Percentiles rank a stretch among this genome's conserved stretches.
Evolutionary conservation across 371 early-diverging fungal genomes (phyloP).

Genomic region (Saksenaea vasiformis): DNA sequence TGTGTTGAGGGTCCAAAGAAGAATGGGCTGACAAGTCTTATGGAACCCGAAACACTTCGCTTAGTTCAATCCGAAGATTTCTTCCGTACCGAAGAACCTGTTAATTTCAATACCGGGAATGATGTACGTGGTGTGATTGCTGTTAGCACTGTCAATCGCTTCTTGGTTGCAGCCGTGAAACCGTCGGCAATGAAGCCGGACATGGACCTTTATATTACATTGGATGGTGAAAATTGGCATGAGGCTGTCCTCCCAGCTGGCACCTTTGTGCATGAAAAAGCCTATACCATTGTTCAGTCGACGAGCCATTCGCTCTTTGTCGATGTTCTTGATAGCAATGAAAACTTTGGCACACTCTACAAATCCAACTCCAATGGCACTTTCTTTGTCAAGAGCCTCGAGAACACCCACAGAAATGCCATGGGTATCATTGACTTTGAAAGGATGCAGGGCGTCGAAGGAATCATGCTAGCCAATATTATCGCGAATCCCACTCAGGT

Average conservation of each 20-base stretch:
- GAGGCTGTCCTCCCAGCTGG: conserved; percentile 64
- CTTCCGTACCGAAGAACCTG: conserved; percentile 55
- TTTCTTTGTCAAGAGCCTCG: conserved; percentile 76
- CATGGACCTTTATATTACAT: conserved; percentile 60
- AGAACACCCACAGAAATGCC: conserved; percentile 76
- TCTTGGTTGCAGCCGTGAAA: conserved; percentile 70
- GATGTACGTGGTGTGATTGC: conserved; percentile 61
- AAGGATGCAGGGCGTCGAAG: conserved; percentile 80
- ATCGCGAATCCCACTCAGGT: conserved; percentile 73
- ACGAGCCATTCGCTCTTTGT: conserved; percentile 63
- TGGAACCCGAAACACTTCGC: conserved; percentile 44
- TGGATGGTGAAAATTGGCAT: conserved; percentile 67
- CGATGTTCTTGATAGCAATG: conserved; percentile 54
- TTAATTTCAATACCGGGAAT: conserved; percentile 51
- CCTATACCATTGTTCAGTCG: conserved; percentile 82
- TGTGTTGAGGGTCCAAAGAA: conserved; percentile 64
- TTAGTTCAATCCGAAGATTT: conserved; percentile 67
- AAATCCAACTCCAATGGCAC: conserved; percentile 90
- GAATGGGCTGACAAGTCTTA: conserved; percentile 35
- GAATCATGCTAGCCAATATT: conserved; percentile 82
- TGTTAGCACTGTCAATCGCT: conserved; percentile 65
- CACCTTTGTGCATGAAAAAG: conserved; percentile 45
- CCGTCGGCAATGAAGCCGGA: conserved; percentile 40
- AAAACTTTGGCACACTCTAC: conserved; percentile 73
- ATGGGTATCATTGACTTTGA: conserved; percentile 89